A percentile compares a stretch with the other conserved stretches of the same genome.
Evolutionary conservation across 139 green algal species (phyloP).

Genomic region (Coccomyxa sp.): DNA sequence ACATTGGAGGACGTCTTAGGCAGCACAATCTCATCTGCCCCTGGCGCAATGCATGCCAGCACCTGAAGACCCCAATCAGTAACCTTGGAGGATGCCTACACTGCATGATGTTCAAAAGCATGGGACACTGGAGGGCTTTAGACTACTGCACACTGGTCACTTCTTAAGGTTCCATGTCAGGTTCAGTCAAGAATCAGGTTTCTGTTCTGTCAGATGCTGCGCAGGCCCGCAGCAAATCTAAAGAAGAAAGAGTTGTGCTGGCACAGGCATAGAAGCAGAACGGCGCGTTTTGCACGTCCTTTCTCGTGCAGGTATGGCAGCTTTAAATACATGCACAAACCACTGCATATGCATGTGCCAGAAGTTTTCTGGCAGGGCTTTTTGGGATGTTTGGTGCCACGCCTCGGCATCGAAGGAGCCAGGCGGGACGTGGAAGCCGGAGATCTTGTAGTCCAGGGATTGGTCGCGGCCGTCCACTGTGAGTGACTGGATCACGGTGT

Average conservation of each 20-base stretch:
- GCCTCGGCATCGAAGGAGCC: slow-evolving; percentile 52
- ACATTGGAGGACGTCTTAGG: slow-evolving; percentile 61
- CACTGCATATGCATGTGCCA: neutral
- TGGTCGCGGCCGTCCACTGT: slow-evolving; percentile 57
- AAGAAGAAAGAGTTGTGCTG: neutral
- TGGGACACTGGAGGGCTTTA: neutral
- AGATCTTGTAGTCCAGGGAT: slow-evolving; percentile 69
- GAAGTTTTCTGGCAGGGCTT: neutral
- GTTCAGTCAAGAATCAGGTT: neutral
- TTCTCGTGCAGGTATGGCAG: neutral
- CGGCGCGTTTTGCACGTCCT: neutral
- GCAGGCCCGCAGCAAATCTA: neutral
- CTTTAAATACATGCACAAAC: neutral
- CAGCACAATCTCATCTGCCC: slow-evolving; percentile 59
- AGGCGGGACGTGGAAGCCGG: slow-evolving; percentile 69
- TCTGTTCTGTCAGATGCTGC: neutral
- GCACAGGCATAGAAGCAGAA: neutral
- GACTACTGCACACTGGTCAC: neutral
- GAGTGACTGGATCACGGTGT: slow-evolving; percentile 57
- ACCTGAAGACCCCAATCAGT: slow-evolving; percentile 23
- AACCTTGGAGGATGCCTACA: neutral
- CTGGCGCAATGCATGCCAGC: slow-evolving; percentile 39
- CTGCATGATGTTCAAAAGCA: neutral
- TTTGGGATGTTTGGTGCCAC: neutral
- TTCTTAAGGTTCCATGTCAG: neutral